Percentiles rank a stretch among this genome's conserved stretches.
These are phyloP conservation scores for Flaveria brownii DNA, from an alignment of 129 eudicot genomes.

Conservation along the genomic window DNA sequence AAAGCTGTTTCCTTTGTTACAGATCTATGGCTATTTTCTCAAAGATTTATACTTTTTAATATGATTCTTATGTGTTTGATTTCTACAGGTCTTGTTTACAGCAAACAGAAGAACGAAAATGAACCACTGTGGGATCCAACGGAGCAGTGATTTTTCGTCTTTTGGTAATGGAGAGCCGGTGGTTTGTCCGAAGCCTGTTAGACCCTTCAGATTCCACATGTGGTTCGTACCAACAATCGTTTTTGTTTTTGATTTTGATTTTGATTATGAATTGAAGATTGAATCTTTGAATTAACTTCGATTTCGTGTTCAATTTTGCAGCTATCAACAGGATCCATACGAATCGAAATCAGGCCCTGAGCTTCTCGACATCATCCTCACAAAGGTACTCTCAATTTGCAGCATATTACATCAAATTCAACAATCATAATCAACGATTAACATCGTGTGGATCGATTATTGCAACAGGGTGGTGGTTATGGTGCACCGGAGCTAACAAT, in stretches of 20 bases:
- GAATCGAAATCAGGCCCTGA: constrained; percentile 82
- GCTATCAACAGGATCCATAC: constrained; percentile 66
- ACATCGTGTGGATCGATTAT: too few species aligned
- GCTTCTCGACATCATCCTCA: constrained; percentile 72
- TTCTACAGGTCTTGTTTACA: constrained; percentile 23
- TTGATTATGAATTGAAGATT: too few species aligned
- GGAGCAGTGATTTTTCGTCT: constrained; percentile 44
- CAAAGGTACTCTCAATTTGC: too few species aligned
- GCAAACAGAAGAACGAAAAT: constrained; percentile 26
- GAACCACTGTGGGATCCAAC: constrained; percentile 69
- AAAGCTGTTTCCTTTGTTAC: neutral
- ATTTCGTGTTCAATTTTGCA: constrained; percentile 22
- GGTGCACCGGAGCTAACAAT: constrained; percentile 51
- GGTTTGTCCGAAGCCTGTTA: constrained; percentile 74
- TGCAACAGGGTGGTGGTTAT: constrained; percentile 41
- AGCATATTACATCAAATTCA: too few species aligned
- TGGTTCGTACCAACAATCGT: constrained; percentile 38
- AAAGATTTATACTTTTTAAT: neutral
- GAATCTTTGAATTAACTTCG: too few species aligned
- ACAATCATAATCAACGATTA: too few species aligned
- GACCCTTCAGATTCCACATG: constrained; percentile 61
- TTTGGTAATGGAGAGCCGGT: constrained; percentile 46
- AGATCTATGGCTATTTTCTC: constrained; percentile 9
- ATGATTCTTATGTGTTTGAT: neutral
- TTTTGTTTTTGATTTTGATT: too few species aligned